Conservation (phyloP, 257 asterid species). For the Solanum okadae region DNA sequence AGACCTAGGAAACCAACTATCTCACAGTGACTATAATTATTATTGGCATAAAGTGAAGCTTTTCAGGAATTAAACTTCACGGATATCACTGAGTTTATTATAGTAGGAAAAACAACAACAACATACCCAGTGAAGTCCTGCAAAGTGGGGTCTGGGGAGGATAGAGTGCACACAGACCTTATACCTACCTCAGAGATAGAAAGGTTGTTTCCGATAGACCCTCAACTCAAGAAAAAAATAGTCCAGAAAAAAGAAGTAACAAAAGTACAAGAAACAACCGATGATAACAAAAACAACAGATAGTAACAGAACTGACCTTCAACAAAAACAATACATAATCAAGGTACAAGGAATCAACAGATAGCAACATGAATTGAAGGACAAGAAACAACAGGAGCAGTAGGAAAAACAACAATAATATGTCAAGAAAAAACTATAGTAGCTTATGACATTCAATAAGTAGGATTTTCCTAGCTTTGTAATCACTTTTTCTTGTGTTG, state of each 20-base stretch:
- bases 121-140: fast-evolving
- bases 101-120: not conserved
- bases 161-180: not conserved
- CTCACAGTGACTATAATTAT: not conserved
- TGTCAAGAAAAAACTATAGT: not conserved
- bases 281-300: not conserved
- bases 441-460: not conserved
- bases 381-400: not conserved
- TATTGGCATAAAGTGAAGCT: not conserved
- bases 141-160: not conserved
- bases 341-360: not conserved
- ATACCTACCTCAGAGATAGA: not conserved
- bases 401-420: not conserved
- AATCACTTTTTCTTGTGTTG: not conserved
- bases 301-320: not conserved
- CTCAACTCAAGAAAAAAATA: not conserved
- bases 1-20: not conserved
- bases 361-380: not conserved
- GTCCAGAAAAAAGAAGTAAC: not conserved
- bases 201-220: not conserved
- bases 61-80: not conserved
- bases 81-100: not conserved
- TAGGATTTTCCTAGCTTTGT: not conserved
- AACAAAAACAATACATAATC: not conserved
- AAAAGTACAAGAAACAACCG: not conserved